Percentiles rank a stretch among this genome's conserved stretches.
Conservation (phyloP, 1,284 basidiomycete species). For the Volvariella surrecta region DNA sequence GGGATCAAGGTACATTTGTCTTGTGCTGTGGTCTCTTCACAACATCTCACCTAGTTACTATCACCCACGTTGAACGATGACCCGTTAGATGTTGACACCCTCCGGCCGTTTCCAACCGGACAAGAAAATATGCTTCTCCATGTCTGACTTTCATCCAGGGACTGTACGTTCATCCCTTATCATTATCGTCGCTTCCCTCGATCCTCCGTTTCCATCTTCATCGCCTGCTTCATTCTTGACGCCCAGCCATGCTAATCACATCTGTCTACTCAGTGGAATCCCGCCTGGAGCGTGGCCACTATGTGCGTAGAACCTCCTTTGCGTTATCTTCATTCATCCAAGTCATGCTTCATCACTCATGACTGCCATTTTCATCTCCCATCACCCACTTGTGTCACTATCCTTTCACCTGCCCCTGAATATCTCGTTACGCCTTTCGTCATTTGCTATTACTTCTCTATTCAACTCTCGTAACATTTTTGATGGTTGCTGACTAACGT, state of each 20-base stretch:
- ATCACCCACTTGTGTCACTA: not conserved
- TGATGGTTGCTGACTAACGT: conserved; percentile 3
- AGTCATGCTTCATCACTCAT: not conserved
- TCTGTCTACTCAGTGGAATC: conserved; percentile 61
- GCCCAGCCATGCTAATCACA: conserved; percentile 5
- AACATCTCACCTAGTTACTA: too few relatives aligned
- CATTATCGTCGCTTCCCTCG: not conserved
- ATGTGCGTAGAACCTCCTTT: conserved; percentile 50
- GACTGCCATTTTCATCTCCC: not conserved
- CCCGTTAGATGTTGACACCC: conserved; percentile 78
- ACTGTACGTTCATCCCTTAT: conserved; percentile 46
- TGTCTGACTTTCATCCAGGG: conserved; percentile 92
- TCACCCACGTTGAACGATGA: too few relatives aligned
- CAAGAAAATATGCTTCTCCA: conserved; percentile 93
- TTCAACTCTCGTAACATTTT: not conserved
- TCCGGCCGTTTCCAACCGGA: conserved; percentile 90
- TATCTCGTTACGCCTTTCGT: conserved; percentile 5
- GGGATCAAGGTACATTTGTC: conserved; percentile 76
- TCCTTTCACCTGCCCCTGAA: not conserved
- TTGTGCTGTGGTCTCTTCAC: not conserved
- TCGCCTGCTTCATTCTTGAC: conserved; percentile 6
- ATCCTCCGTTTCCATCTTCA: not conserved
- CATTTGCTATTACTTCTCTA: not conserved
- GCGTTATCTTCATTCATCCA: conserved; percentile 4
- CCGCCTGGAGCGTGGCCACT: conserved; percentile 88